Evolutionary conservation across 2,329 filamentous ascomycete genomes (phyloP).

Genomic region (Colletotrichum sp.): DNA sequence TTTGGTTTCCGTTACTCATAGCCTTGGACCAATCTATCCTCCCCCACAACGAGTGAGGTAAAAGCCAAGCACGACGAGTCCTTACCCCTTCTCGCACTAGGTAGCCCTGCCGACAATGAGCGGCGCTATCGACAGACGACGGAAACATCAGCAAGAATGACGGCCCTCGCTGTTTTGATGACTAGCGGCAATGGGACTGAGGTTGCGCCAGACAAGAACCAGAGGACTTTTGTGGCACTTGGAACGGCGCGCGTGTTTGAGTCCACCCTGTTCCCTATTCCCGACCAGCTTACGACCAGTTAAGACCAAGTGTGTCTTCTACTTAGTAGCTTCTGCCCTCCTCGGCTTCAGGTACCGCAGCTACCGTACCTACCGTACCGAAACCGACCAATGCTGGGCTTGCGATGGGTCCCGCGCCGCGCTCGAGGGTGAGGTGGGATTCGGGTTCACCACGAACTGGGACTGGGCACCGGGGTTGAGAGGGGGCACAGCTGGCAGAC

Average conservation of each 20-base stretch:
- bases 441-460: not conserved
- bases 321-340: not conserved
- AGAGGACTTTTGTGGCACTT: not conserved
- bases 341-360: not conserved
- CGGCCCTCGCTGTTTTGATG: not conserved
- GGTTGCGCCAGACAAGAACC: not conserved
- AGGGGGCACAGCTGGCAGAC: not conserved
- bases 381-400: not conserved
- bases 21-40: not conserved
- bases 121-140: not conserved
- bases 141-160: slow-evolving; percentile 1
- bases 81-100: not conserved
- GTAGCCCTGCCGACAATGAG: not conserved
- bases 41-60: not conserved
- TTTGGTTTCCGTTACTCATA: not conserved
- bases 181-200: not conserved
- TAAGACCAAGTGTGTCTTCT: not conserved
- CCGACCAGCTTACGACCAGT: not conserved
- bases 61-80: not conserved
- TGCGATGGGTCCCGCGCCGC: not conserved
- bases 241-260: not conserved
- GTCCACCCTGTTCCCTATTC: not conserved
- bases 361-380: not conserved
- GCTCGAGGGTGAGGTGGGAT: not conserved
- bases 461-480: not conserved